Evolutionary conservation across 2,329 filamentous ascomycete species (phyloP).

Genomic region (Alternaria alternata): DNA sequence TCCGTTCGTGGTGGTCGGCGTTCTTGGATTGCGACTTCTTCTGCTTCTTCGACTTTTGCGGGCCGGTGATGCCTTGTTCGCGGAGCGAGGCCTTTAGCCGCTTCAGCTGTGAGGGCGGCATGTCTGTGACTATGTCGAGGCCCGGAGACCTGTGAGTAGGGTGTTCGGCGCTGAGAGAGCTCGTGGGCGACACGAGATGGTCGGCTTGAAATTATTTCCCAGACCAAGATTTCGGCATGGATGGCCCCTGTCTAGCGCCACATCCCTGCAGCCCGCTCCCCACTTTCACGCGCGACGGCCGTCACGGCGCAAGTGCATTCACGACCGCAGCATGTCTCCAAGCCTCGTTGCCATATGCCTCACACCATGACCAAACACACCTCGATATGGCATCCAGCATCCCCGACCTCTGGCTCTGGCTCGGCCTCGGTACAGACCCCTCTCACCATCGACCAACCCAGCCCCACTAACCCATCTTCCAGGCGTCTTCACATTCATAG

Average conservation of each 20-base stretch:
- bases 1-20: constrained; percentile 77
- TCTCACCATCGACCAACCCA: constrained; percentile 54
- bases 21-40: constrained; percentile 75
- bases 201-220: constrained; percentile 27
- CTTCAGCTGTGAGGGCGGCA: constrained; percentile 97
- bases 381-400: constrained; percentile 47
- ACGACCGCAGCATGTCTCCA: constrained; percentile 7
- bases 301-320: constrained; percentile 21
- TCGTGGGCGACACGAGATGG: constrained; percentile 13
- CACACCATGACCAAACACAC: constrained; percentile 21
- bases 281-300: constrained; percentile 19
- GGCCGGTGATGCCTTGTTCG: constrained; percentile 88
- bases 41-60: constrained; percentile 94
- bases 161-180: not conserved
- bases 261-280: constrained; percentile 11
- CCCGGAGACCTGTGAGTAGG: not conserved
- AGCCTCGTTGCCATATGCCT: constrained; percentile 1
- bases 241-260: constrained; percentile 16
- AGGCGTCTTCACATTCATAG: constrained; percentile 65
- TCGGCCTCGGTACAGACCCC: constrained; percentile 51
- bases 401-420: constrained; percentile 57
- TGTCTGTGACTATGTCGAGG: constrained; percentile 49
- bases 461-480: constrained; percentile 44
- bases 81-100: constrained; percentile 89
- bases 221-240: constrained; percentile 28